Evolutionary conservation across 2,329 filamentous ascomycete species (phyloP), one percentile per base, ranked within the genome.

Genomic region (Penicillium sp.): DNA sequence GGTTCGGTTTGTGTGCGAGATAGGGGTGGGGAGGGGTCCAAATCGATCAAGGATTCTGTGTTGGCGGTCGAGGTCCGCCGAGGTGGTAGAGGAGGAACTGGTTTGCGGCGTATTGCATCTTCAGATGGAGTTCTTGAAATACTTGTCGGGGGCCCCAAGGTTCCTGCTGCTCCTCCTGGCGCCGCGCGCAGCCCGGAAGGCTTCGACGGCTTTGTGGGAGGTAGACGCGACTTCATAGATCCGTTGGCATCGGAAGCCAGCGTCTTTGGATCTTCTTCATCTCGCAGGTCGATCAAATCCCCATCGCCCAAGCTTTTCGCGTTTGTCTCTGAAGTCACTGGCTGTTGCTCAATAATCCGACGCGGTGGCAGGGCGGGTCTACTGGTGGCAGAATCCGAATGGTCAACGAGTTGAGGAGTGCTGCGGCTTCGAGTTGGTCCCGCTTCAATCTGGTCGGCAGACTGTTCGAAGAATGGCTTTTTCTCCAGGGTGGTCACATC

Each of bases 401-500:
- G 45, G 21, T 70, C 66, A 19, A 60, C 57, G 19, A 69, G 51
- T 29, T 68, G 61, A 13, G 66, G 59, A 10, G 61, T 62, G 47
- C 65, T 69, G 28, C 54, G 60, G 51, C 55, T 71, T 42, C 64
- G 66, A 36, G 55, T 39, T n/a, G 59, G 21, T 6, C 46, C 52
- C 10, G 48, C 37, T 36, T 72, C 67, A 16, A 72, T 52, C 34
- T 68, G 71, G 60, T 59, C 74, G 69, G 79, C 68, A 0, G 83
- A 81, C 13, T 85, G 81, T 60, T 96, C 90, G 67, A 97, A 97
- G 70, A 94, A 97, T 0, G 84, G 85, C 11, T 85, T 80, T 43
- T 79, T 80, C 33, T 89, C 83, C 0, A 88, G 83, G 0, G 91
- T 96, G 0, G 94, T 99, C 19, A 99, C 91, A 72, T 99, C 94